A percentile compares a stretch with the other conserved stretches of the same genome.
phyloP scores from a whole-genome alignment of 352 stramenopile species.

The Phytophthora sojae region DNA sequence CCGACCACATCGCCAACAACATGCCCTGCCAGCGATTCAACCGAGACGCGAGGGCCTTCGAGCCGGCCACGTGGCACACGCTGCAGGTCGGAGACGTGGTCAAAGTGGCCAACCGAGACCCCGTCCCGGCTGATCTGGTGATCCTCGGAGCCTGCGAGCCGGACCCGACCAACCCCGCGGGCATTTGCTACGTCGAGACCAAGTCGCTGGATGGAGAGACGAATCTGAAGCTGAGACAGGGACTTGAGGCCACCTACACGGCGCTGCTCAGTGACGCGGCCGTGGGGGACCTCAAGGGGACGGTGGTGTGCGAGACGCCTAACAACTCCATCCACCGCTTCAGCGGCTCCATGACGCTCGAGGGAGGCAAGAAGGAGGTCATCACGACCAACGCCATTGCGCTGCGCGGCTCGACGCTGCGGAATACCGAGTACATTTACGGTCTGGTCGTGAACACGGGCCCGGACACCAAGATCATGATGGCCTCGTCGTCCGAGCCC shows the following conservation, averaged over 20 bases:
- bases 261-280: constrained; percentile 56
- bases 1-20: constrained; percentile 89
- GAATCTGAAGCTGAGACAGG: constrained; percentile 92
- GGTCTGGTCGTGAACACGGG: constrained; percentile 93
- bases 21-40: constrained; percentile 65
- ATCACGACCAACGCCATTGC: constrained; percentile 86
- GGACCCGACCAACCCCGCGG: constrained; percentile 64
- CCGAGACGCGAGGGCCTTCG: constrained; percentile 50
- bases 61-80: constrained; percentile 72
- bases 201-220: constrained; percentile 95
- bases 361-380: constrained; percentile 67
- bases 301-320: constrained; percentile 81
- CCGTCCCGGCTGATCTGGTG: constrained; percentile 88
- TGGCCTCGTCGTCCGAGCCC: constrained; percentile 75
- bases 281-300: constrained; percentile 60
- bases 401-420: constrained; percentile 87
- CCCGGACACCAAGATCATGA: constrained; percentile 91
- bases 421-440: constrained; percentile 94
- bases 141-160: constrained; percentile 87
- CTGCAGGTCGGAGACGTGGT: constrained; percentile 92
- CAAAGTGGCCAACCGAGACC: constrained; percentile 89
- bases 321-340: constrained; percentile 94
- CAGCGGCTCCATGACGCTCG: constrained; percentile 82
- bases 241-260: constrained; percentile 82
- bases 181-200: constrained; percentile 93